Evolutionary conservation across 768 basidiomycete genomes (phyloP).

Genomic region (Tricholoma terreum): DNA sequence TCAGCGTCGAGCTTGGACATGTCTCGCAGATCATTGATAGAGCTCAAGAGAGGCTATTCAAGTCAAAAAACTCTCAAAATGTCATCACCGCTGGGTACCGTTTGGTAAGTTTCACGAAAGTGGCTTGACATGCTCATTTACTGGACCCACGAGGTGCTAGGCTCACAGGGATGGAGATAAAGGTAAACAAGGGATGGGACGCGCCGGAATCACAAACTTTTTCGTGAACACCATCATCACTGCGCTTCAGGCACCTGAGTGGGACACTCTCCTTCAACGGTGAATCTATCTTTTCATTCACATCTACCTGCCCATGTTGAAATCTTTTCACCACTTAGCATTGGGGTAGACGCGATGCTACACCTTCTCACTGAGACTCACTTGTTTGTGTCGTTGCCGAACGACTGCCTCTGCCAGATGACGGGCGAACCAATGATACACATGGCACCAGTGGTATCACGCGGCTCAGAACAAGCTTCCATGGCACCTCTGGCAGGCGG

Average conservation of each 20-base stretch:
- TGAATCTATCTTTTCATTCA: slow-evolving; percentile 21
- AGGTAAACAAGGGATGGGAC: slow-evolving; percentile 36
- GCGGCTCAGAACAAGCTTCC: not conserved
- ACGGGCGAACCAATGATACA: slow-evolving; percentile 66
- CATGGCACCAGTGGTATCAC: slow-evolving; percentile 16
- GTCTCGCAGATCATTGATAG: slow-evolving; percentile 53
- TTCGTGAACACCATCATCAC: slow-evolving; percentile 77
- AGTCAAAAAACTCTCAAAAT: slow-evolving; percentile 43
- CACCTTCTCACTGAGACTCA: slow-evolving; percentile 75
- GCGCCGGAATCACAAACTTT: slow-evolving; percentile 50
- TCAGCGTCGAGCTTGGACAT: not conserved
- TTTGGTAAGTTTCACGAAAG: slow-evolving; percentile 38
- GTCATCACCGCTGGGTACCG: slow-evolving; percentile 68
- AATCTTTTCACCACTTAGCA: slow-evolving; percentile 38
- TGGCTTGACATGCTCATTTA: not conserved
- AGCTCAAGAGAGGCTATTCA: slow-evolving; percentile 55
- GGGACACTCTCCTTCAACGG: slow-evolving; percentile 65
- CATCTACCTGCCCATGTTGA: not conserved
- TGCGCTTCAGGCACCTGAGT: slow-evolving; percentile 59
- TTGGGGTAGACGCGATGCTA: slow-evolving; percentile 74
- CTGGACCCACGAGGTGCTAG: slow-evolving; percentile 17
- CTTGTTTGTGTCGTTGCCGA: slow-evolving; percentile 74
- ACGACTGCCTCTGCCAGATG: slow-evolving; percentile 82
- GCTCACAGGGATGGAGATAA: slow-evolving; percentile 32
- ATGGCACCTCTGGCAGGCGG: not conserved